Percentiles rank a stretch among this genome's conserved stretches.
Evolutionary conservation across 768 basidiomycete species (phyloP).

Genomic region (Pleurotus eryngii): DNA sequence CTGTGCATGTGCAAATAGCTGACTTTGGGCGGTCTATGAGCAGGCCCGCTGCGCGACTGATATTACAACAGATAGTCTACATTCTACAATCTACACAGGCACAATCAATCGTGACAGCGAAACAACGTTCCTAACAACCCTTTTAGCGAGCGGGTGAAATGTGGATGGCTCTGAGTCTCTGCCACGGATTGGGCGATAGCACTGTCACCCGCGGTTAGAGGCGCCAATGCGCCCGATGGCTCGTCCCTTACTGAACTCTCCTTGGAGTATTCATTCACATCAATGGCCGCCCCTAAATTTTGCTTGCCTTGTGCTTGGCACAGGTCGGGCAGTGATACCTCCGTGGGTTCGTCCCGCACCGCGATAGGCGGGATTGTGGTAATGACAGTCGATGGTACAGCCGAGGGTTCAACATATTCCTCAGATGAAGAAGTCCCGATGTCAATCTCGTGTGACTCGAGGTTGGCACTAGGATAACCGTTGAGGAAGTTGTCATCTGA

Average conservation of each 20-base stretch:
- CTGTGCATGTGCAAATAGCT: no score
- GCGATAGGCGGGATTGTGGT: background rate
- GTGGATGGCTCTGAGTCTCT: background rate
- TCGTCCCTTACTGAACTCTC: no score
- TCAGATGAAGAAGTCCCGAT: background rate
- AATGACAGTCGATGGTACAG: background rate
- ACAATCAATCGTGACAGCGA: slow-evolving; percentile 1
- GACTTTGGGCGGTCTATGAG: no score
- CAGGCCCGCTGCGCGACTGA: no score
- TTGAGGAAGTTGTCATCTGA: slow-evolving; percentile 7
- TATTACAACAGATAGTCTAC: no score
- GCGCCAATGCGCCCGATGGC: no score
- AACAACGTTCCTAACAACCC: background rate
- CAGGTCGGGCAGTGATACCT: background rate
- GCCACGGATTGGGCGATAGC: no score
- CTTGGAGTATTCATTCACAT: no score
- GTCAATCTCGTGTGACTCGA: no score
- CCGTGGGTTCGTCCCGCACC: background rate
- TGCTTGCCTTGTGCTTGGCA: no score
- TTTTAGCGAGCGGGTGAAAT: slow-evolving; percentile 5
- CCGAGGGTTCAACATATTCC: background rate
- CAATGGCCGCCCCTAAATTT: no score
- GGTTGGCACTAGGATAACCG: background rate
- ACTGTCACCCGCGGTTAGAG: no score
- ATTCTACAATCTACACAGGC: background rate